Percentiles rank a stretch among this genome's conserved stretches.
Conservation (phyloP, 2,329 filamentous ascomycete genomes). For the Chaetomium sp. region DNA sequence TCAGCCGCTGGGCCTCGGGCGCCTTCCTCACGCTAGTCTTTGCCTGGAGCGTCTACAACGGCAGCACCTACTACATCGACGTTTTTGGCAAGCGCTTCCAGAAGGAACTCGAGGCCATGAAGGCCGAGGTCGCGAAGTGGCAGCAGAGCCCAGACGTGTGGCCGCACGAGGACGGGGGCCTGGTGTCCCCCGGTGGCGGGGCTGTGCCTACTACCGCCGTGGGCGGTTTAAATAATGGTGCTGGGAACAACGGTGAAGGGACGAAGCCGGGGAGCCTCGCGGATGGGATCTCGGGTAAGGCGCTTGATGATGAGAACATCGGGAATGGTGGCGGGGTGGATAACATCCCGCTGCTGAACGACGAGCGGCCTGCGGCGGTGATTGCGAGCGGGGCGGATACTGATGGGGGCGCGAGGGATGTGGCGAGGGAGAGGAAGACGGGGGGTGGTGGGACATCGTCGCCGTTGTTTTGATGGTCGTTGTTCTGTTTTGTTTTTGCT, state of each 20-base stretch:
- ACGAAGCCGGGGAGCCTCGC: background rate
- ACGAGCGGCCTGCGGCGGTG: conserved; percentile 31
- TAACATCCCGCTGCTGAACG: conserved; percentile 50
- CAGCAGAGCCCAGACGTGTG: conserved; percentile 56
- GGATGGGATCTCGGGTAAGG: conserved; percentile 18
- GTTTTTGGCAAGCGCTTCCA: conserved; percentile 96
- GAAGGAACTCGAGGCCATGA: conserved; percentile 86
- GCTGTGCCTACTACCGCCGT: background rate
- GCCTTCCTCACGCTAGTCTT: conserved; percentile 78
- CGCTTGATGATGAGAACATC: conserved; percentile 23
- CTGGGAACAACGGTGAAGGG: background rate
- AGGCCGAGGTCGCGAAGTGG: conserved; percentile 83
- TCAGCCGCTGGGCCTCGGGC: conserved; percentile 73
- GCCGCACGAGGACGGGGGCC: conserved; percentile 25
- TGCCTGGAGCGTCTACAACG: conserved; percentile 92
- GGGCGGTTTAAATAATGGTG: background rate
- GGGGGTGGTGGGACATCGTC: background rate
- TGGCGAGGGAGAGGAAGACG: conserved; percentile 40
- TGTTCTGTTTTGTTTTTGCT: background rate
- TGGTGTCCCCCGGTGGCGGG: background rate
- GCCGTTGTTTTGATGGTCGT: background rate
- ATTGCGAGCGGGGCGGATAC: conserved; percentile 27
- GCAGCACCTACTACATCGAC: conserved; percentile 96
- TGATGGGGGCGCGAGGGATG: conserved; percentile 36
- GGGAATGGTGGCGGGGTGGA: conserved; percentile 37